Base-by-base conservation (phyloP, 495 filamentous ascomycete genomes). In the Aspergillus carlsbadensis region DNA sequence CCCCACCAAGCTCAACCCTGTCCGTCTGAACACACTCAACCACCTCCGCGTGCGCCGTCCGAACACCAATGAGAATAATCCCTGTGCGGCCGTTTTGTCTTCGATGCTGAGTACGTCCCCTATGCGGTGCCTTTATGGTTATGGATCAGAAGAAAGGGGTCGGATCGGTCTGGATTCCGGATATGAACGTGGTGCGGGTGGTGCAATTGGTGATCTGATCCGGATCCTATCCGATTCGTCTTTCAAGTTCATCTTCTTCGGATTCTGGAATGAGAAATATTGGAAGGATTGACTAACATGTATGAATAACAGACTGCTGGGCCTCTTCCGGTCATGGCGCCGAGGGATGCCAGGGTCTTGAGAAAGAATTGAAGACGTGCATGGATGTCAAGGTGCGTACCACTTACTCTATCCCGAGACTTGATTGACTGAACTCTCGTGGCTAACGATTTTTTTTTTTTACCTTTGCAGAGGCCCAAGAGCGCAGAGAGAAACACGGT, bases 21-120 rank as follows among this genome's bases (percentile, higher is more conserved):
- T 92, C 57, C 91, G 90, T 52, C 84, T 98, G 29, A 92, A 95
- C 62, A 93, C 94, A 18, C 84, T 98, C 50, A 84, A 84, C 54
- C 83, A 85, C 60, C 84, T 98, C 42, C 89, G 91, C 61, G 87
- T 98, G 47, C 87, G 88, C 62, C 81, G 86, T 54, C 90, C 94
- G 41, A 92, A 96, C 70, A 77, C 83, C 64, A 64, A 85, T 59
- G 80, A 89, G 58, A 72, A 78, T 59, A 95, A 94, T 65, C 87
- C 92, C 24, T 98, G 94, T 69, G 62, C 91, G 35, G 77, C 81
- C 21, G 77, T 96, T 50, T 96, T 98, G 94, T 85, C 86, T 21
- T 86, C 88, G n/a, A 86, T 98, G 42, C 79, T 98, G 56, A 85
- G 92, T 96, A 87, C 41, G 89, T 73, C 42, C 20, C 49, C 31